These are phyloP conservation scores for Pyrus communis DNA, from an alignment of 306 rosid species.

Conservation along the genomic window DNA sequence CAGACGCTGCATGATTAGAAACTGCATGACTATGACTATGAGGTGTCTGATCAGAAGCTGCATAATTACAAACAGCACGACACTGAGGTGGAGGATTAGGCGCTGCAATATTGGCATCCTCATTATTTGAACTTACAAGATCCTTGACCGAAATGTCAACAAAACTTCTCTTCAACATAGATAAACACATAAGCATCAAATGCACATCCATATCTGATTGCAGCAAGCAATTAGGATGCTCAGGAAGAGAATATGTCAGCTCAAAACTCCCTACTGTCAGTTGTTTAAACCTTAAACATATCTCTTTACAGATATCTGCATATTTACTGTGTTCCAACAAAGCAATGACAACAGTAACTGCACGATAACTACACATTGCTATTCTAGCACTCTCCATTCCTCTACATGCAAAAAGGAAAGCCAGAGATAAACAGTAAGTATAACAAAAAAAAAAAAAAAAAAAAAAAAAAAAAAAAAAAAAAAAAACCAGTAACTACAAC, in stretches of 20 bases:
- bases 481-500: background rate
- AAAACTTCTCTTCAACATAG: background rate
- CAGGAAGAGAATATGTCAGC: background rate
- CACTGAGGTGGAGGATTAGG: background rate
- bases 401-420: background rate
- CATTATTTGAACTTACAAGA: background rate
- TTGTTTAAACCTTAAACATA: background rate
- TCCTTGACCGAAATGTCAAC: background rate
- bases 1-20: too few species aligned
- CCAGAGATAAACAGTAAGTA: background rate
- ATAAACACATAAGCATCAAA: background rate
- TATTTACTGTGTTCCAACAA: background rate
- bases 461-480: background rate
- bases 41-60: background rate
- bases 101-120: background rate
- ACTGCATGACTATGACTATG: background rate
- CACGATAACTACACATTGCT: background rate
- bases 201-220: background rate
- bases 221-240: background rate
- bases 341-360: background rate
- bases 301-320: background rate
- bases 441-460: background rate
- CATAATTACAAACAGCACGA: background rate
- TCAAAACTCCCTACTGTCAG: background rate
- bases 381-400: background rate